phyloP scores from a whole-genome alignment of 2,329 filamentous ascomycete species.

The Diplocarpon mali region DNA sequence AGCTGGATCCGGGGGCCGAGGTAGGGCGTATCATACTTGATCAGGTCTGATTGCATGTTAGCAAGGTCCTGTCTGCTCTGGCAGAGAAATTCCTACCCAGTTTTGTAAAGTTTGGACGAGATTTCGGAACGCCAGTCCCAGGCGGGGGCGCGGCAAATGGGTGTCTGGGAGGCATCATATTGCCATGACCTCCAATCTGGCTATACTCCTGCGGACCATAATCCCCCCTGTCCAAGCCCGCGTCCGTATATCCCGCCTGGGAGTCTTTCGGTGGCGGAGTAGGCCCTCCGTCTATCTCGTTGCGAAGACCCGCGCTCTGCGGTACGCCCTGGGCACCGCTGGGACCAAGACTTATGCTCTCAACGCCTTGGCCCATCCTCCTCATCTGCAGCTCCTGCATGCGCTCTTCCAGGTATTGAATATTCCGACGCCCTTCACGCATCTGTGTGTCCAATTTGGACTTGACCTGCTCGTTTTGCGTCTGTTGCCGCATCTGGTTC shows the following conservation, averaged over 20 bases:
- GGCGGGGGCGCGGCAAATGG: constrained; percentile 69
- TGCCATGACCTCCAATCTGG: constrained; percentile 52
- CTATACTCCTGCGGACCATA: constrained; percentile 49
- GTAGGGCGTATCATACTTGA: constrained; percentile 95
- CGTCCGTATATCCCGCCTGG: constrained; percentile 35
- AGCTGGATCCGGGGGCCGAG: constrained; percentile 95
- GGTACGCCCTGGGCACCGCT: constrained; percentile 30
- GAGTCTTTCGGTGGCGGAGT: constrained; percentile 67
- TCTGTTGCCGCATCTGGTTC: constrained; percentile 90
- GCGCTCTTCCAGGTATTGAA: constrained; percentile 91
- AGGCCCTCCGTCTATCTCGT: constrained; percentile 39
- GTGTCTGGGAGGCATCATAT: constrained; percentile 70
- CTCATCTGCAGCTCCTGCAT: constrained; percentile 81
- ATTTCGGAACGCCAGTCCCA: constrained; percentile 55
- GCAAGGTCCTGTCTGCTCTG: constrained; percentile 4
- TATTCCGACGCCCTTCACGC: constrained; percentile 83
- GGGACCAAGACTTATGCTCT: constrained; percentile 51
- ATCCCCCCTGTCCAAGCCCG: constrained; percentile 44
- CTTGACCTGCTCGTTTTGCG: constrained; percentile 83
- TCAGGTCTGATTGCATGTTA: constrained; percentile 57
- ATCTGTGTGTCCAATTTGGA: constrained; percentile 89
- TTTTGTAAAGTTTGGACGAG: constrained; percentile 87
- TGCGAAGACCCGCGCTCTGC: constrained; percentile 35
- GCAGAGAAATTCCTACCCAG: constrained; percentile 52
- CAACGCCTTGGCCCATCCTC: constrained; percentile 56